phyloP scores from a whole-genome alignment of 352 stramenopile species.

The Pythium guiyangense region DNA sequence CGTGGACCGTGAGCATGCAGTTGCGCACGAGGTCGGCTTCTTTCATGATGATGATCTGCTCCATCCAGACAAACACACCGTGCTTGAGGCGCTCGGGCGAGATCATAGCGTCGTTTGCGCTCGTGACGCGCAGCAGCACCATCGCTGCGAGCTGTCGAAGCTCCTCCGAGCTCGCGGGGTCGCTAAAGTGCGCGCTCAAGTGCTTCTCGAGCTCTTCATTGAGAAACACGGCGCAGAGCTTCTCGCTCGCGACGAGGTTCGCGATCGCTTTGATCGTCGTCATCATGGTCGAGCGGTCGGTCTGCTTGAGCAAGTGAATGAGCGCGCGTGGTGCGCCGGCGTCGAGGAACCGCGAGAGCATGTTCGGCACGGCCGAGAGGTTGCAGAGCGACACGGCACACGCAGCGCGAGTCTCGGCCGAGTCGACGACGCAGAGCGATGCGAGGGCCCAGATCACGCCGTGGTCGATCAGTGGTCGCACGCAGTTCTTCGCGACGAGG shows the following conservation, averaged over 20 bases:
- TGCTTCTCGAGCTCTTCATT: conserved; percentile 71
- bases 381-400: conserved; percentile 79
- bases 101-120: conserved; percentile 64
- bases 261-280: conserved; percentile 70
- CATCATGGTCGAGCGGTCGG: conserved; percentile 36
- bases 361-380: conserved; percentile 47
- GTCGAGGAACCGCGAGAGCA: conserved; percentile 65
- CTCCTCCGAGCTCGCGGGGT: conserved; percentile 34
- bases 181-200: conserved; percentile 48
- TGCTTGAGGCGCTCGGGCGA: conserved; percentile 56
- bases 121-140: conserved; percentile 65
- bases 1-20: conserved; percentile 71
- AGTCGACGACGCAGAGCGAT: conserved; percentile 61
- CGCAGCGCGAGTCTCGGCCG: conserved; percentile 40
- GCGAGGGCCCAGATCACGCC: conserved; percentile 74
- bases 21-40: conserved; percentile 65
- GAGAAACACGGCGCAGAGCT: conserved; percentile 64
- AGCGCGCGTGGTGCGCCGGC: conserved; percentile 58
- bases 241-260: conserved; percentile 74
- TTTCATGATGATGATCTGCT: conserved; percentile 77
- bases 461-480: conserved; percentile 60
- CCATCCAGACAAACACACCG: conserved; percentile 71
- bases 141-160: conserved; percentile 67
- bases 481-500: conserved; percentile 59
- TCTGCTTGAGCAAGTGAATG: conserved; percentile 50